These are phyloP conservation scores for Annulohypoxylon bovei DNA, from an alignment of 495 filamentous ascomycete genomes.

Conservation along the genomic window DNA sequence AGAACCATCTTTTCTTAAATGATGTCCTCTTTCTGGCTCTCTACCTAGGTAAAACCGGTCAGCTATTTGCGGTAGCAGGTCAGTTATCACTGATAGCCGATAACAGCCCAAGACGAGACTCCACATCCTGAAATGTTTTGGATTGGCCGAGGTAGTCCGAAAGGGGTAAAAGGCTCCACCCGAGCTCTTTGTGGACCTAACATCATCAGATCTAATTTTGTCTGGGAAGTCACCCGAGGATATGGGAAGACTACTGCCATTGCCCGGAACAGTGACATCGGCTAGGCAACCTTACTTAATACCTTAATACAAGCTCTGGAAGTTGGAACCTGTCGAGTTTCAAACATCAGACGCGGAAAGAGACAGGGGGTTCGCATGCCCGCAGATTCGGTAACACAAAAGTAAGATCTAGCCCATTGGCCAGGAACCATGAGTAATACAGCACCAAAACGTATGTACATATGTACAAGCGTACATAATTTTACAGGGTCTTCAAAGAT, in stretches of 20 bases:
- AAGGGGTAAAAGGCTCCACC: conserved; percentile 22
- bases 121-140: neutral
- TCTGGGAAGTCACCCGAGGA: neutral
- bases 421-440: neutral
- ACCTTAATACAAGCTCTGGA: conserved; percentile 4
- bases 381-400: neutral
- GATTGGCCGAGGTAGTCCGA: conserved; percentile 31
- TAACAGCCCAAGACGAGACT: neutral
- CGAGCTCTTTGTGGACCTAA: conserved; percentile 3
- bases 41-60: neutral
- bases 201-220: neutral
- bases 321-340: neutral
- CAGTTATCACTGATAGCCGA: neutral
- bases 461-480: too few relatives aligned
- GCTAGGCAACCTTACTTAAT: neutral
- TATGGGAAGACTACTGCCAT: neutral
- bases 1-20: conserved; percentile 52
- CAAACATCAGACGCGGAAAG: conserved; percentile 9
- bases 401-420: neutral
- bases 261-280: neutral
- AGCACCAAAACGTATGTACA: neutral
- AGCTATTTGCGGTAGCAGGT: neutral
- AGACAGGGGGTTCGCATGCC: neutral
- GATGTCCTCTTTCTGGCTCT: neutral
- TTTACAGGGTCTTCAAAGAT: neutral